Conservation (phyloP, 495 filamentous ascomycete species). For the Tuber borchii region DNA sequence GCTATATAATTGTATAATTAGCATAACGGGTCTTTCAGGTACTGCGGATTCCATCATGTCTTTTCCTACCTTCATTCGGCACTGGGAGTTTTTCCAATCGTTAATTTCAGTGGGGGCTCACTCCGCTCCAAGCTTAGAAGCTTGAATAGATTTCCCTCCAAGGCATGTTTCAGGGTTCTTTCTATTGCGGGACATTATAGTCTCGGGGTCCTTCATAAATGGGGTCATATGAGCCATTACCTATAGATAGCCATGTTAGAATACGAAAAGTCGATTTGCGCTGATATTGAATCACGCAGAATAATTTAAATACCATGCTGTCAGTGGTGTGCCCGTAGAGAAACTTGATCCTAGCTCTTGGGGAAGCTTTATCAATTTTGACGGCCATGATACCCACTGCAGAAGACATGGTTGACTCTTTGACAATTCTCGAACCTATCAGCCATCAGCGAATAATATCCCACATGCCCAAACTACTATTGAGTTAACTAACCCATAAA, state of each 20-base stretch:
- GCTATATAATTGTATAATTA: conserved; percentile 4
- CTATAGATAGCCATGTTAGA: conserved; percentile 22
- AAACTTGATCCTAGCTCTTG: conserved; percentile 37
- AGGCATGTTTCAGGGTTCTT: conserved; percentile 41
- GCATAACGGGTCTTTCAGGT: not conserved
- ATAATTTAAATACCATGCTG: conserved; percentile 39
- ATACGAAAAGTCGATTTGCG: not conserved
- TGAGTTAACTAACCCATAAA: conserved; percentile 39
- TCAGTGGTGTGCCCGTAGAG: conserved; percentile 41
- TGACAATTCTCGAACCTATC: conserved; percentile 37
- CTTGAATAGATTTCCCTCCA: conserved; percentile 23
- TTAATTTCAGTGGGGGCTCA: not conserved
- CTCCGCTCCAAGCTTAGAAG: not conserved
- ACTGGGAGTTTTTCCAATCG: not conserved
- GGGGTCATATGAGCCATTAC: conserved; percentile 38
- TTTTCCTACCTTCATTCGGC: not conserved
- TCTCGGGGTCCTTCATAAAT: conserved; percentile 52
- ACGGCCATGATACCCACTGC: conserved; percentile 42
- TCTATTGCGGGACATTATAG: conserved; percentile 70
- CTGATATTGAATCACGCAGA: not conserved
- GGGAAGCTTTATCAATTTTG: conserved; percentile 33
- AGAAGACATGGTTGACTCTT: conserved; percentile 37
- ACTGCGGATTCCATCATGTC: not conserved
- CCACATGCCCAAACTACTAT: not conserved
- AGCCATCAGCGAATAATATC: not conserved